Conservation (phyloP, 202 grass and related monocot genomes). For the Panicum virgatum region DNA sequence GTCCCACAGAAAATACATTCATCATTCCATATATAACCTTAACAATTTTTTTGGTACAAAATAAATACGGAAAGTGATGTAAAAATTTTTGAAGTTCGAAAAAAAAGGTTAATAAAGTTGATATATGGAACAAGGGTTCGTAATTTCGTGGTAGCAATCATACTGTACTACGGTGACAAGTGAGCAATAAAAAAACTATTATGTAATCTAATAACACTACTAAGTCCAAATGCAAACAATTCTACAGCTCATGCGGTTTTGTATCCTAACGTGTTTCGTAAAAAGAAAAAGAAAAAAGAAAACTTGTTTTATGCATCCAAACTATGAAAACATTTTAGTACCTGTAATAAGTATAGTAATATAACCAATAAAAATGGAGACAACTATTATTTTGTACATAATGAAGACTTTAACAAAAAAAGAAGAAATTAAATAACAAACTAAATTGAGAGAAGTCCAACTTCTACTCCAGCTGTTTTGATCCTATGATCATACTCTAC, state of each 20-base stretch:
- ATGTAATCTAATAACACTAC: neutral
- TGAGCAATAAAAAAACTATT: neutral
- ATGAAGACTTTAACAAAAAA: neutral
- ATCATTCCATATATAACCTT: too few species aligned
- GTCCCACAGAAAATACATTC: too few species aligned
- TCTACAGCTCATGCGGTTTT: neutral
- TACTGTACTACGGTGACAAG: too few species aligned
- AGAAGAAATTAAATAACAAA: constrained; percentile 24
- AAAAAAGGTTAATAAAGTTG: neutral
- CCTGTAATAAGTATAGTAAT: too few species aligned
- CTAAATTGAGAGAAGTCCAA: constrained; percentile 20
- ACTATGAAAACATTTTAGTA: neutral
- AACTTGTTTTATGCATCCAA: too few species aligned
- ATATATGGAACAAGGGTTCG: neutral
- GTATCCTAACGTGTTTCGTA: neutral
- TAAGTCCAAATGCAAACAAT: neutral
- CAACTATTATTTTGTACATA: constrained; percentile 25
- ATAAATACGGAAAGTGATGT: neutral
- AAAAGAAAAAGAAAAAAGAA: too few species aligned
- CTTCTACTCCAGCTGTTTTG: constrained; percentile 37
- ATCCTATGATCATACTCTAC: constrained; percentile 27
- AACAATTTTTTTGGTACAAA: neutral
- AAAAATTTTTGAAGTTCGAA: neutral
- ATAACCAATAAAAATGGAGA: neutral
- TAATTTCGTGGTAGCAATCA: neutral